Conservation (phyloP, 2,329 filamentous ascomycete species). For the Aurifilum marmelostoma region DNA sequence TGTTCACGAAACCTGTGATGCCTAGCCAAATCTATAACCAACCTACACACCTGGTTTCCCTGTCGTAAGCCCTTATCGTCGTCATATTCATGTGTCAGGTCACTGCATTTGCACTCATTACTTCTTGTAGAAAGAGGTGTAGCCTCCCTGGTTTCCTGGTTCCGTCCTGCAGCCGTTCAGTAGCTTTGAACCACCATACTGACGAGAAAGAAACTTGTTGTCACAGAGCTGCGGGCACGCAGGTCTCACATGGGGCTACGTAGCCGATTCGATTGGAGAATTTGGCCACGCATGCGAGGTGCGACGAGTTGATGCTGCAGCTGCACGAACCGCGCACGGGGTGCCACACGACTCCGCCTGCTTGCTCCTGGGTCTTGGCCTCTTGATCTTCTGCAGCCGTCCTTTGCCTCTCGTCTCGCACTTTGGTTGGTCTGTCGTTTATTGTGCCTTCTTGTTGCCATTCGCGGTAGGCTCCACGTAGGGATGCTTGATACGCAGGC, state of each 20-base stretch:
- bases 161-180: neutral
- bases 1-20: neutral
- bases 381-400: neutral
- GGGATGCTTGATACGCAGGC: slow-evolving; percentile 91
- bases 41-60: neutral
- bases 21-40: neutral
- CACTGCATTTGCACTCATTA: neutral
- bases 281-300: neutral
- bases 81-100: neutral
- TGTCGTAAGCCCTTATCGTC: neutral
- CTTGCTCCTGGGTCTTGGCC: neutral
- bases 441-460: slow-evolving; percentile 27
- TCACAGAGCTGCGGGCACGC: neutral
- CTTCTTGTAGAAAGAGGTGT: neutral
- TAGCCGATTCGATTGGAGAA: neutral
- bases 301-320: neutral
- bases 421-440: neutral
- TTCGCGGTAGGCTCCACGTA: slow-evolving; percentile 48
- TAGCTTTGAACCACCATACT: neutral
- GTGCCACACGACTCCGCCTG: neutral
- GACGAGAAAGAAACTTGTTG: neutral
- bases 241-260: neutral
- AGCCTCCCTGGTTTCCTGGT: neutral
- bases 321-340: neutral
- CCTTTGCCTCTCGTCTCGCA: neutral